Evolutionary conservation across 2,329 filamentous ascomycete species (phyloP), one percentile per base, ranked within the genome.

Genomic region (Neocucurbitaria cava): DNA sequence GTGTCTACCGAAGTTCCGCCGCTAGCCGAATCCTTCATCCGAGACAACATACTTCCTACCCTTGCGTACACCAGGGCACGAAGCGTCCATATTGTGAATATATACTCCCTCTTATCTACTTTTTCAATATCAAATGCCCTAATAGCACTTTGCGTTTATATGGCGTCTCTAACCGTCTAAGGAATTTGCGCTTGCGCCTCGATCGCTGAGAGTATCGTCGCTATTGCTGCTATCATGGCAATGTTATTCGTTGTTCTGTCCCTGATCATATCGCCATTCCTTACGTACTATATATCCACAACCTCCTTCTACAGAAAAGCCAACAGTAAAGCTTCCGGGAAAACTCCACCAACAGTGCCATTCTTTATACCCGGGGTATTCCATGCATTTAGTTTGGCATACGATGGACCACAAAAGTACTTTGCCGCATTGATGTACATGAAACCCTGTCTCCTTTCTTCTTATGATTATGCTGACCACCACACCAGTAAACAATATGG

Each of bases 381-480:
- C 40, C 64, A 69, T 45, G 48, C 57, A 1, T 55, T 64, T 28
- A 56, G 59, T 9, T 39, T 72, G n/a, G 58, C 60, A 3, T 55
- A 52, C 18, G 38, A 54, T 10, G 66, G 65, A 21, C 59, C 63
- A 8, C 59, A 61, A 9, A 61, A 58, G 24, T 69, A 65, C 46
- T 66, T 71, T 31, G 68, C 64, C 5, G 55, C 57, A n/a, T 42
- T 68, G 20, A 51, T 70, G 68, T 71, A 53, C 44, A 63, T 41
- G 6, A n/a, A n/a, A n/a, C n/a, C 5, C 5, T 38, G 1, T n/a
- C 0, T 6, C 10, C 4, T 23, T 23, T 5, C 10, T 11, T 8
- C 3, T 21, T 35, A 1, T 5, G 38, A 13, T 40, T 15, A 21
- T 8, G 10, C 59, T 66, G 15, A 65, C 11, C 13, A n/a, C n/a